Evolutionary conservation across 148 eudicot species (phyloP), one percentile per base, ranked within the genome.

Genomic region (Dianthus caryophyllus): DNA sequence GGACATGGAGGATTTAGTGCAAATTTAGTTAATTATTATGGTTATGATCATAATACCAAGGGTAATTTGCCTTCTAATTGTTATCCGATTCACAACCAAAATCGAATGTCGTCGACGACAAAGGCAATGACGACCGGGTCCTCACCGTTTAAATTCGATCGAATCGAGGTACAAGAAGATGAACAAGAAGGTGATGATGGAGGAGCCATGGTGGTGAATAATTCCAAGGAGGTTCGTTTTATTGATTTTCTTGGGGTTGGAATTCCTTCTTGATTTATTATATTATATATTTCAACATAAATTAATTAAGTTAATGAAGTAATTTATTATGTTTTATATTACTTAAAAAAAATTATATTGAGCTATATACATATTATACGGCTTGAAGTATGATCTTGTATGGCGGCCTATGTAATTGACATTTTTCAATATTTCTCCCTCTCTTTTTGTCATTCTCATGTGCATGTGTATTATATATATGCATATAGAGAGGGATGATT

Each of bases 201-300:
- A 30, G 50, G n/a, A 13, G 62, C 30, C 13, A 49, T 41, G 17
- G 39, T 30, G 12, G 57, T 38, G 67, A 39, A 38, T 33, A 38
- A 22, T 8, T 9, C 56, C 1, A 84, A 80, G 63, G 84, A 87
- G 27, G 59, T 84, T 33, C 83, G 82, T 6, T 87, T 89, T 82
- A 85, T 87, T 38, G 96, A 89, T 83, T 89, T 89, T 82, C 96
- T 89, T 71, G 96, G 96, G 50, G 90, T 90, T 48, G 96, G 96
- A 57, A 81, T 76, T 27, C 76, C 91, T 73, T 81, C 85, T 76
- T 79, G 69, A 82, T 72, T 30, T 54, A 59, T 18, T 24, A 33
- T n/a, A n/a, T n/a, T n/a, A n/a, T n/a, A n/a, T n/a, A n/a, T n/a
- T n/a, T 50, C 20, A 64, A 29, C 24, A 20, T 41, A 21, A 20